Evolutionary conservation across 176 grass and related monocot genomes (phyloP), one percentile per base, ranked within the genome.

Genomic region (Triticum turgidum): DNA sequence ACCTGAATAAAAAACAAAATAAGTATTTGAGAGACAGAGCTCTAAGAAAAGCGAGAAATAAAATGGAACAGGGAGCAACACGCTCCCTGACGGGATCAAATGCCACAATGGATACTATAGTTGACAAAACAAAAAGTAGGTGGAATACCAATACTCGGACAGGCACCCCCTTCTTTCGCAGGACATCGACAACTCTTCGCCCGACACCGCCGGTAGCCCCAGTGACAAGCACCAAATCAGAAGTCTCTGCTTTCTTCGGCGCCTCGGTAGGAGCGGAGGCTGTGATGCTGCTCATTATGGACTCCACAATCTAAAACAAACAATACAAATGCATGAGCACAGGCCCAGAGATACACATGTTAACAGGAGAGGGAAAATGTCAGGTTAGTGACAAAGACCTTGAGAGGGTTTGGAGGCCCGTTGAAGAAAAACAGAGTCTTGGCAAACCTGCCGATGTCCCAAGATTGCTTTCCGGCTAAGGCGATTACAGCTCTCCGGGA

Each of bases 341-440:
- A 51, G 35, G 11, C 63, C 10, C 24, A 7, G 82, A 88, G 32
- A 62, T 67, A 42, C 20, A 11, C 32, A 67, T 18, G 42, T 35
- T 3, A 41, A 63, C 17, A 8, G 25, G 7, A 47, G 42, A 79
- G n/a, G 29, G 7, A 5, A 61, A 76, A 59, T 71, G 30, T 2
- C 3, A 15, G 72, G 14, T 51, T 34, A 47, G 63, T 67, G 67
- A 64, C 2, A 66, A 66, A 13, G 81, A 98, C 94, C 97, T 93
- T 94, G 76, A 92, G 88, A 86, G 94, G 97, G 61, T 98, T 98
- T 17, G 97, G 94, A 80, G 92, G 93, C 11, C 97, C 94, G 77
- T 98, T 98, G 80, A 94, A 98, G 86, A 98, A 98, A 80, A 88
- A 96, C 58, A 98, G 42, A 38, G 97, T 98, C 75, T 44, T 98